Evolutionary conservation across 164 flowering plant genomes (phyloP), one percentile per base, ranked within the genome.

Genomic region (Hamamelis virginiana): DNA sequence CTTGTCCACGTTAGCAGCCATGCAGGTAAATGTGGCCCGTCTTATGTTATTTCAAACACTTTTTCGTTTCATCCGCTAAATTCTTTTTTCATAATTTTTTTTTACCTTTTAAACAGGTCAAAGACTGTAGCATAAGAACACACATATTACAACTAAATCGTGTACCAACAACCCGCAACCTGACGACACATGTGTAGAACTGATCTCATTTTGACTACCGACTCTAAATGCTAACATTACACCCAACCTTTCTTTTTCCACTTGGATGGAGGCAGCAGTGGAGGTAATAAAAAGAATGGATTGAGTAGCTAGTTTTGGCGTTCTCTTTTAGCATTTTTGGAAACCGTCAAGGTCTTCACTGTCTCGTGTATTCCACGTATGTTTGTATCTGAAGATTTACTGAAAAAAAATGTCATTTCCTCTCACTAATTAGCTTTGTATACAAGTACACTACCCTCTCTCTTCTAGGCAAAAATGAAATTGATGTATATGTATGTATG

Each of bases 111-210:
- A 47, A 61, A 68, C 81, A 83, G 86, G 82, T 80, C 51, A 73
- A 71, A 63, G 82, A 80, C 50, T 76, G 81, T 77, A 83, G 86
- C 82, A 65, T 83, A 78, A 76, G 78, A 73, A 78, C 86, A 1
- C 82, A 83, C 44, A 67, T 73, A 75, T 28, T 77, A 66, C 86
- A 83, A 69, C 63, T 75, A 44, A 68, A 65, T 57, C 80, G 76
- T 5, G 66, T 74, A 52, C 61, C 73, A 33, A 66, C 65, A 46
- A 45, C 71, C 71, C 22, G 73, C 74, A 74, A 62, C 78, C 78
- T 82, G 75, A 78, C 80, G 28, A 72, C 78, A 74, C 74, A 18
- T 26, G 63, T 72, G 77, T 80, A 78, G 77, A 80, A 74, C 78
- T 79, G 78, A 75, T 77, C 69, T 72, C 57, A 68, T 66, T n/a